These are phyloP conservation scores for Metschnikowia amazonensis DNA, from an alignment of 805 yeast genomes.

Conservation along the genomic window DNA sequence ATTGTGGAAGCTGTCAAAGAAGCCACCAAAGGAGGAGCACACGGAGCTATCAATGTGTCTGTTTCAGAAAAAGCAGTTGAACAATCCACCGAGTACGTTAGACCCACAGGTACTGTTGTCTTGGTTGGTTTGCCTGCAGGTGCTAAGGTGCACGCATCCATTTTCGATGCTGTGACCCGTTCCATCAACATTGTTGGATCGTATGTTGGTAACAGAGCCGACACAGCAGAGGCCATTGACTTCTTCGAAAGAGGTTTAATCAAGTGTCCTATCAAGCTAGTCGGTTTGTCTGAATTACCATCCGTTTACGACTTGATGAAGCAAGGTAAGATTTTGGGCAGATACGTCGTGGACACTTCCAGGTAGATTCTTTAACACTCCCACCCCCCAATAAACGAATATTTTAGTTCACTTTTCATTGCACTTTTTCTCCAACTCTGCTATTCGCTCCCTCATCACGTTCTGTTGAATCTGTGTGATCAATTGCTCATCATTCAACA, in stretches of 20 bases:
- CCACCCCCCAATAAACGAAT: neutral
- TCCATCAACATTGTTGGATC: constrained; percentile 40
- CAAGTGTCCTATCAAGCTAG: constrained; percentile 40
- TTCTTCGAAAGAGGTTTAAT: constrained; percentile 42
- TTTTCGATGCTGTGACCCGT: constrained; percentile 39
- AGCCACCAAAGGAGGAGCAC: constrained; percentile 62
- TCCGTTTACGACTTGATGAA: constrained; percentile 39
- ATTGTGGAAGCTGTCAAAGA: constrained; percentile 41
- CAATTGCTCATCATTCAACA: constrained; percentile 64
- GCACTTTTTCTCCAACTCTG: constrained; percentile 27
- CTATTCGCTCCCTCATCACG: constrained; percentile 37
- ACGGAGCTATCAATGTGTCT: constrained; percentile 45
- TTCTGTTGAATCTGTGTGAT: constrained; percentile 56
- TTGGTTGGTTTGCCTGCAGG: constrained; percentile 46
- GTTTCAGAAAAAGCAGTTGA: constrained; percentile 49
- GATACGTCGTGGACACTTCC: constrained; percentile 43
- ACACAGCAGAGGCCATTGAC: constrained; percentile 43
- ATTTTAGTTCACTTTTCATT: neutral
- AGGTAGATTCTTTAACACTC: constrained; percentile 22
- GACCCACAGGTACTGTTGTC: constrained; percentile 41
- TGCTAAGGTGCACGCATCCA: constrained; percentile 38
- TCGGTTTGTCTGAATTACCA: constrained; percentile 40
- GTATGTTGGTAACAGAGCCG: constrained; percentile 46
- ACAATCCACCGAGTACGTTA: constrained; percentile 40
- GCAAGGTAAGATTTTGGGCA: constrained; percentile 40